Evolutionary conservation across 441 rosid genomes (phyloP).

Genomic region (Arabidopsis hybrid): DNA sequence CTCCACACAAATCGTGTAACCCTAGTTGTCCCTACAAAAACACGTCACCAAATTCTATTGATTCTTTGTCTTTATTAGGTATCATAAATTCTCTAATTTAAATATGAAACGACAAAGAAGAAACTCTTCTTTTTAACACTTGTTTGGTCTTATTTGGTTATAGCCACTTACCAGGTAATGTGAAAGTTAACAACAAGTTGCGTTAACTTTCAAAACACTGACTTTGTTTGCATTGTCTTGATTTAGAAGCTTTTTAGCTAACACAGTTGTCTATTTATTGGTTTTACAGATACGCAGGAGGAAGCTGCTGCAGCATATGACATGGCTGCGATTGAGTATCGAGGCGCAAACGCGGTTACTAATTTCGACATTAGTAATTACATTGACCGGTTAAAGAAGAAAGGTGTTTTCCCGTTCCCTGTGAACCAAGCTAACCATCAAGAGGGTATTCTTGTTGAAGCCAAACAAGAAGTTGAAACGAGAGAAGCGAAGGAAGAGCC

Average conservation of each 20-base stretch:
- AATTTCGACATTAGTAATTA: slow-evolving; percentile 82
- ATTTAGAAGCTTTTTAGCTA: slow-evolving; percentile 11
- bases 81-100: slow-evolving; percentile 4
- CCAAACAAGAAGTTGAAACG: slow-evolving; percentile 31
- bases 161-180: too few relatives aligned
- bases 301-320: slow-evolving; percentile 99
- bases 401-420: slow-evolving; percentile 53
- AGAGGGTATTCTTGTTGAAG: slow-evolving; percentile 38
- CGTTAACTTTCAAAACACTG: not conserved
- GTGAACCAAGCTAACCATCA: slow-evolving; percentile 40
- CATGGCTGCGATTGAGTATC: slow-evolving; percentile 89
- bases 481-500: slow-evolving; percentile 41
- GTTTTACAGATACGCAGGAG: slow-evolving; percentile 76
- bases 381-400: slow-evolving; percentile 64
- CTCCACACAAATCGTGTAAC: slow-evolving; percentile 43
- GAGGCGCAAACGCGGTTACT: slow-evolving; percentile 91
- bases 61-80: slow-evolving; percentile 40
- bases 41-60: slow-evolving; percentile 41
- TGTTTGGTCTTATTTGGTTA: too few relatives aligned
- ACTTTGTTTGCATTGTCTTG: not conserved
- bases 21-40: slow-evolving; percentile 43
- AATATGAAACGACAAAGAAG: slow-evolving; percentile 18
- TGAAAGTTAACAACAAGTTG: too few relatives aligned
- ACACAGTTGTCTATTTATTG: not conserved
- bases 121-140: slow-evolving; percentile 15